Conservation (phyloP, 345 rosid genomes). For the Sisymbrium irio region DNA sequence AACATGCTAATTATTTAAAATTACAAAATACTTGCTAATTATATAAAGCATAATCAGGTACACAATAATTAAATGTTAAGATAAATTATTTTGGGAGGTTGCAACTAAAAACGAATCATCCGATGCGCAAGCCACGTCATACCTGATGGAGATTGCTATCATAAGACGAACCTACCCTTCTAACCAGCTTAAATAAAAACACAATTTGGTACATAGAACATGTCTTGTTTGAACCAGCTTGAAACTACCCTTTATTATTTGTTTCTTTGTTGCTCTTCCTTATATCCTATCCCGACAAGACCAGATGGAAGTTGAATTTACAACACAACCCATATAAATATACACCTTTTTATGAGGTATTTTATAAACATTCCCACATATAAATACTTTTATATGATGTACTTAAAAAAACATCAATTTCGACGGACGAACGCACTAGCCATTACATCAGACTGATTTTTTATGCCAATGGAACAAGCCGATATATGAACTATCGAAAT, state of each 20-base stretch:
- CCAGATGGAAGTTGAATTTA: conserved; percentile 17
- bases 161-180: conserved; percentile 6
- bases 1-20: conserved; percentile 16
- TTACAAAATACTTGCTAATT: background rate
- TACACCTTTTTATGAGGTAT: background rate
- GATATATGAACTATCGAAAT: too few relatives aligned
- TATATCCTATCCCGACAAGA: conserved; percentile 19
- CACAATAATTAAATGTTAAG: conserved; percentile 2
- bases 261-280: conserved; percentile 23
- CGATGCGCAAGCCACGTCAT: conserved; percentile 25
- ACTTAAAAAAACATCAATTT: too few relatives aligned
- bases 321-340: conserved; percentile 18
- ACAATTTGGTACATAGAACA: conserved; percentile 27
- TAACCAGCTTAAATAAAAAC: conserved; percentile 7
- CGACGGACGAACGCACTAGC: too few relatives aligned
- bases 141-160: background rate
- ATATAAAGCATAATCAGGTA: conserved; percentile 34
- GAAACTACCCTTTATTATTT: conserved; percentile 3
- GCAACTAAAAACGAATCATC: conserved; percentile 26
- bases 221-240: conserved; percentile 25
- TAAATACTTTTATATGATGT: too few relatives aligned
- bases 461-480: too few relatives aligned
- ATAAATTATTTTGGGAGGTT: conserved; percentile 25
- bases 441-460: too few relatives aligned
- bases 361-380: background rate